Evolutionary conservation across 805 yeast species (phyloP).

Genomic region (Lachancea quebecensis): DNA sequence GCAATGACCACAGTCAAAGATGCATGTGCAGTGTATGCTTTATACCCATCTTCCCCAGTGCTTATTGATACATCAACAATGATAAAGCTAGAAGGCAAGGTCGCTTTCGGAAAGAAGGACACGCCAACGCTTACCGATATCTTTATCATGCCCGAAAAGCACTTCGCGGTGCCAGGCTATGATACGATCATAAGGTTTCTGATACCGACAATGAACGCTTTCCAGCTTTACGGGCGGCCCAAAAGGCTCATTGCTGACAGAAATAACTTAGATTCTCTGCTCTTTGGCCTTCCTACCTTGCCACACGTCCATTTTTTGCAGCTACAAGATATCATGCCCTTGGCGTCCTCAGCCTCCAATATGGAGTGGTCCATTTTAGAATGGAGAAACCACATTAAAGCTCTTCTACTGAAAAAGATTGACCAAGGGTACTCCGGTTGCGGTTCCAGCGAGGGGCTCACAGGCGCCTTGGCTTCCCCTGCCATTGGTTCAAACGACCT

Average conservation of each 20-base stretch:
- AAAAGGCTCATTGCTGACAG: conserved; percentile 52
- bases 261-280: conserved; percentile 44
- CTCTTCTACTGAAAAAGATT: conserved; percentile 46
- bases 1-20: conserved; percentile 73
- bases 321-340: conserved; percentile 47
- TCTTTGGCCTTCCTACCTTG: conserved; percentile 68
- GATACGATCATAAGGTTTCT: conserved; percentile 68
- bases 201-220: conserved; percentile 64
- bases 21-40: conserved; percentile 73
- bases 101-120: conserved; percentile 48
- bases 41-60: conserved; percentile 80
- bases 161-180: conserved; percentile 62
- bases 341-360: conserved; percentile 33
- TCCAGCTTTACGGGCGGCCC: conserved; percentile 71
- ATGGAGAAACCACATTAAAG: conserved; percentile 55
- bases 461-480: conserved; percentile 52
- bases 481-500: conserved; percentile 34
- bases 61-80: conserved; percentile 83
- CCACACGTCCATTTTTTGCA: conserved; percentile 61
- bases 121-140: conserved; percentile 41
- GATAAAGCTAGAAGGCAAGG: conserved; percentile 81
- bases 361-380: conserved; percentile 49
- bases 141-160: conserved; percentile 62
- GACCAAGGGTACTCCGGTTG: conserved; percentile 66
- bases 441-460: conserved; percentile 59